A percentile compares a stretch with the other conserved stretches of the same genome.
phyloP scores from a whole-genome alignment of 2,329 filamentous ascomycete species.

The Trichoderma gracile region DNA sequence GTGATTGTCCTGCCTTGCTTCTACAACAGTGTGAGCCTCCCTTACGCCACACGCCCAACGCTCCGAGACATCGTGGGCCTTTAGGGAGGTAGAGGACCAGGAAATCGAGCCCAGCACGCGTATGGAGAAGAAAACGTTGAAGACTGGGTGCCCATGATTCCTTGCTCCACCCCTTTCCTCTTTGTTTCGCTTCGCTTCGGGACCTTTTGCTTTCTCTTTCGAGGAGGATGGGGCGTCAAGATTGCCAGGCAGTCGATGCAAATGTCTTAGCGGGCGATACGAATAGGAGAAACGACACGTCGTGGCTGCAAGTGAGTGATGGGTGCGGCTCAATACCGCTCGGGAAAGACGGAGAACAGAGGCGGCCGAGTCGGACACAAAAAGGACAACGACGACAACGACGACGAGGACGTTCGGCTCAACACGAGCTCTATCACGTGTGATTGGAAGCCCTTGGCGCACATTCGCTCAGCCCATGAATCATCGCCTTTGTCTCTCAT shows the following conservation, averaged over 20 bases:
- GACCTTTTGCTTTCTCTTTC: not conserved
- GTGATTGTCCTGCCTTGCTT: constrained; percentile 26
- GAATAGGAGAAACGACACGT: not conserved
- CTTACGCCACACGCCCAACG: constrained; percentile 18
- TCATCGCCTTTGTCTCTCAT: constrained; percentile 44
- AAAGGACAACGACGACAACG: not conserved
- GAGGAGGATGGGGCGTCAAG: not conserved
- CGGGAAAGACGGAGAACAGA: constrained; percentile 4
- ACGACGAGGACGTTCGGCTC: not conserved
- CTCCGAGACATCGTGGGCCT: constrained; percentile 20
- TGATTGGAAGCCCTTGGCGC: constrained; percentile 28
- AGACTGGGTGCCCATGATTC: not conserved
- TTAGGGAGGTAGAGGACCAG: not conserved
- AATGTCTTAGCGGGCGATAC: no score
- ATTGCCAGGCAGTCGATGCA: no score
- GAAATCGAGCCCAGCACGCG: not conserved
- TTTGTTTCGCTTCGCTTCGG: not conserved
- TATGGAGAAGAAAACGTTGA: constrained; percentile 8
- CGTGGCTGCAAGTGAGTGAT: constrained; percentile 5
- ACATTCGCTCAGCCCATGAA: constrained; percentile 27
- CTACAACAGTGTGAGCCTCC: constrained; percentile 22
- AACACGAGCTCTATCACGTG: constrained; percentile 33
- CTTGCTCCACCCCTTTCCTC: not conserved
- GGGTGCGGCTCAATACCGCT: not conserved
- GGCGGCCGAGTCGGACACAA: constrained; percentile 7